Evolutionary conservation across 164 flowering plant species (phyloP).

Genomic region (Magnolia kwangsiensis): DNA sequence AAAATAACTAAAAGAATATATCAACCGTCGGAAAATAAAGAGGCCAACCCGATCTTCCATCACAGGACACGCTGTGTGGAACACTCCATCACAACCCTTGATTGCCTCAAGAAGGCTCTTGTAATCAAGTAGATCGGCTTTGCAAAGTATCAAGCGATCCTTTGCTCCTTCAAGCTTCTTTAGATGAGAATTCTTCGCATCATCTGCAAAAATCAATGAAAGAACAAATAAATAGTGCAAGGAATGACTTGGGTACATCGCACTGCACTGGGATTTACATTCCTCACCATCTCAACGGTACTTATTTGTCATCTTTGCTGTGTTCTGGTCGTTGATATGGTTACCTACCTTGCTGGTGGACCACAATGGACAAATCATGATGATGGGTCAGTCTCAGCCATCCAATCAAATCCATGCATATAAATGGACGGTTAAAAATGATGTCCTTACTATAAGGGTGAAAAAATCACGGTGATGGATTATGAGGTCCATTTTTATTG

Average conservation of each 20-base stretch:
- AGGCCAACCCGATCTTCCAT: constrained; percentile 71
- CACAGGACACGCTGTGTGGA: constrained; percentile 92
- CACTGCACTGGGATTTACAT: neutral
- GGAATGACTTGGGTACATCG: neutral
- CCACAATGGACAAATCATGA: too few relatives aligned
- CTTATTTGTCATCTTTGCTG: too few relatives aligned
- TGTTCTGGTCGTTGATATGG: too few relatives aligned
- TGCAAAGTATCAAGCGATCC: constrained; percentile 61
- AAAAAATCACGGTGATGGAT: too few relatives aligned
- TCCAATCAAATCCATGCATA: too few relatives aligned
- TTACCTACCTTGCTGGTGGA: too few relatives aligned
- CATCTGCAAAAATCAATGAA: constrained; percentile 36
- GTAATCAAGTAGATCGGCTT: constrained; percentile 75
- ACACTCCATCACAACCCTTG: constrained; percentile 80
- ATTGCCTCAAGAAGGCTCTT: constrained; percentile 63
- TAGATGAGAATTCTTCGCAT: constrained; percentile 76
- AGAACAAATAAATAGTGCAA: neutral
- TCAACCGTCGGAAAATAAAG: neutral
- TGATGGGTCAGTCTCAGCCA: too few relatives aligned
- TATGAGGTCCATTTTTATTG: too few relatives aligned
- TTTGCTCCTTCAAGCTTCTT: constrained; percentile 74
- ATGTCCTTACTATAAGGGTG: too few relatives aligned
- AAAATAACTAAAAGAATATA: neutral
- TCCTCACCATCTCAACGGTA: too few relatives aligned
- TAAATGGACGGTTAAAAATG: too few relatives aligned